phyloP scores from a whole-genome alignment of 805 yeast species.

The Scheffersomyces coipomensis region DNA sequence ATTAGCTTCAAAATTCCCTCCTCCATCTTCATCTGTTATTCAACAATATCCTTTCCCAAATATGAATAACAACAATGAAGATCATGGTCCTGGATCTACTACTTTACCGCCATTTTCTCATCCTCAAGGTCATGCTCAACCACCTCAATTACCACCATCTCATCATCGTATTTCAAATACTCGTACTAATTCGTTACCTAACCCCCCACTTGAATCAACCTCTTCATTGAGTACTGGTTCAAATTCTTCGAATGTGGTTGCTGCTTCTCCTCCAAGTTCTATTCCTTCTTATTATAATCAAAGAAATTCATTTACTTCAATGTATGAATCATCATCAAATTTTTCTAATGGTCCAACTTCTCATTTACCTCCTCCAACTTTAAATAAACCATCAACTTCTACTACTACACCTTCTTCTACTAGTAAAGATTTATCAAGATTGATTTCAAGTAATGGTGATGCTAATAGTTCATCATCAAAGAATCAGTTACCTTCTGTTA shows the following conservation, averaged over 20 bases:
- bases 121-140: background rate
- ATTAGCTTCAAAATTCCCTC: background rate
- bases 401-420: conserved; percentile 2
- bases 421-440: too few relatives aligned
- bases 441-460: background rate
- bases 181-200: conserved; percentile 22
- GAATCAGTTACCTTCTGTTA: conserved; percentile 33
- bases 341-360: background rate
- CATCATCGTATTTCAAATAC: conserved; percentile 1
- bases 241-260: too few relatives aligned
- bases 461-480: conserved; percentile 2
- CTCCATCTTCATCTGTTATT: background rate
- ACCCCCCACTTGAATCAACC: conserved; percentile 11
- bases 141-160: background rate
- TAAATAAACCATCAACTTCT: background rate
- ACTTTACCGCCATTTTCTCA: background rate
- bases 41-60: conserved; percentile 17
- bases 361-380: conserved; percentile 1
- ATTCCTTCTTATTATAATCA: conserved; percentile 10
- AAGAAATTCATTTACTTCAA: conserved; percentile 18
- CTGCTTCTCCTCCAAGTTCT: background rate
- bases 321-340: conserved; percentile 7
- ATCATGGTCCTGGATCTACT: background rate
- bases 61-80: conserved; percentile 5
- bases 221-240: background rate